phyloP scores from a whole-genome alignment of 495 filamentous ascomycete genomes.

The Aspergillus olivimuriae region DNA sequence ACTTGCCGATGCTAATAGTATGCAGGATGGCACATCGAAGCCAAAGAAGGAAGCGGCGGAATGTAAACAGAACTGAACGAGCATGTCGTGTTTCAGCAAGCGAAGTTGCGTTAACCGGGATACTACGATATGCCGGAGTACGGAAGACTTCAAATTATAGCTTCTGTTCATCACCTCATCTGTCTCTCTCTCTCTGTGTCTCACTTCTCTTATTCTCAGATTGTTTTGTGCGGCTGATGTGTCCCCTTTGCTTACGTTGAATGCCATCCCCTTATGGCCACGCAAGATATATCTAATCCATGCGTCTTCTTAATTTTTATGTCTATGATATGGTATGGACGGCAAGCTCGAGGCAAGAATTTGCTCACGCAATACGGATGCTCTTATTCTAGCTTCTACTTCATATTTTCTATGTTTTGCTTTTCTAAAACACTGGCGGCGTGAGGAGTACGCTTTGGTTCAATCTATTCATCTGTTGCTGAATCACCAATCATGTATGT shows the following conservation, averaged over 20 bases:
- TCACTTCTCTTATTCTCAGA: neutral
- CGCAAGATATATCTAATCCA: neutral
- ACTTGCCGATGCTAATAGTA: conserved; percentile 20
- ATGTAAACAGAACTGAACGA: conserved; percentile 92
- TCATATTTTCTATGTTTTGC: neutral
- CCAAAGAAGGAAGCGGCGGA: conserved; percentile 98
- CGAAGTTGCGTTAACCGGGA: too few species aligned
- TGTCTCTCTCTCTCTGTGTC: neutral
- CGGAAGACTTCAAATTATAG: too few species aligned
- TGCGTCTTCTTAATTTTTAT: neutral
- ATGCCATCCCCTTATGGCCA: neutral
- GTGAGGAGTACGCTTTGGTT: conserved; percentile 20
- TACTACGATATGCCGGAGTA: too few species aligned
- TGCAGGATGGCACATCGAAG: conserved; percentile 87
- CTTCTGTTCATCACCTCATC: neutral
- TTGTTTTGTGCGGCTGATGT: neutral
- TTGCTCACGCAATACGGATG: neutral
- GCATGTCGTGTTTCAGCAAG: neutral
- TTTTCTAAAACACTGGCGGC: conserved; percentile 11
- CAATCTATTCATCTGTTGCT: neutral
- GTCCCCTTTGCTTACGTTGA: neutral
- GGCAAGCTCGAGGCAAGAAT: neutral
- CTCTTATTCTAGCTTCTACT: neutral
- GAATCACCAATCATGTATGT: neutral
- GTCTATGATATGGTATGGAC: neutral